These are phyloP conservation scores for Didymella keratinophila DNA, from an alignment of 2,329 filamentous ascomycete genomes.

Conservation along the genomic window DNA sequence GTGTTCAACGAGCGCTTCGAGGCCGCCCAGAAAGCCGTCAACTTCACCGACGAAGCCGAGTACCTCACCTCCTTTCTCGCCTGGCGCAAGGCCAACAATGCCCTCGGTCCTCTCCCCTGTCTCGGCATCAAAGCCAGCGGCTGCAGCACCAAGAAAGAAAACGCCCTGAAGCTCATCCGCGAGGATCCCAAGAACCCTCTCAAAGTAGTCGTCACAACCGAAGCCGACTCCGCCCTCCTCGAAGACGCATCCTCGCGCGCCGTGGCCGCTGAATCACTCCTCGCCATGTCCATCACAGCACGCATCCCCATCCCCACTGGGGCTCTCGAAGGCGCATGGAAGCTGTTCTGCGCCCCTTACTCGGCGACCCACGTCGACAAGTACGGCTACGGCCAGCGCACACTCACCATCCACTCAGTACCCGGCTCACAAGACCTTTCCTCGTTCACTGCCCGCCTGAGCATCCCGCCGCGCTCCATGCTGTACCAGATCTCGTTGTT, in stretches of 20 bases:
- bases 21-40: slow-evolving; percentile 27
- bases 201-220: slow-evolving; percentile 9
- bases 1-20: slow-evolving; percentile 30
- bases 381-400: slow-evolving; percentile 40
- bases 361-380: slow-evolving; percentile 34
- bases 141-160: slow-evolving; percentile 39
- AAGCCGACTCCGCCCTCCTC: slow-evolving; percentile 11
- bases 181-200: slow-evolving; percentile 16
- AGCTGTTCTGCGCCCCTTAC: slow-evolving; percentile 41
- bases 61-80: slow-evolving; percentile 26
- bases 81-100: slow-evolving; percentile 21
- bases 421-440: slow-evolving; percentile 21
- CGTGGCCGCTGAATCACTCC: slow-evolving; percentile 25
- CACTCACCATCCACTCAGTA: slow-evolving; percentile 31
- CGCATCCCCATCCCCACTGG: slow-evolving; percentile 40
- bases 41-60: slow-evolving; percentile 38
- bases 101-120: slow-evolving; percentile 28
- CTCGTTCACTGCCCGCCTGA: slow-evolving; percentile 37
- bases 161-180: slow-evolving; percentile 27
- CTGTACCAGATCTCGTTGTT: slow-evolving; percentile 31
- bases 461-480: slow-evolving; percentile 40
- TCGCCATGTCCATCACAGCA: slow-evolving; percentile 28
- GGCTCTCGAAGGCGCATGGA: slow-evolving; percentile 33
- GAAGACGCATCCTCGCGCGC: slow-evolving; percentile 10
- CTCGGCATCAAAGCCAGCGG: slow-evolving; percentile 37